phyloP scores from a whole-genome alignment of 2,329 filamentous ascomycete species.

The Apiospora malaysiana region DNA sequence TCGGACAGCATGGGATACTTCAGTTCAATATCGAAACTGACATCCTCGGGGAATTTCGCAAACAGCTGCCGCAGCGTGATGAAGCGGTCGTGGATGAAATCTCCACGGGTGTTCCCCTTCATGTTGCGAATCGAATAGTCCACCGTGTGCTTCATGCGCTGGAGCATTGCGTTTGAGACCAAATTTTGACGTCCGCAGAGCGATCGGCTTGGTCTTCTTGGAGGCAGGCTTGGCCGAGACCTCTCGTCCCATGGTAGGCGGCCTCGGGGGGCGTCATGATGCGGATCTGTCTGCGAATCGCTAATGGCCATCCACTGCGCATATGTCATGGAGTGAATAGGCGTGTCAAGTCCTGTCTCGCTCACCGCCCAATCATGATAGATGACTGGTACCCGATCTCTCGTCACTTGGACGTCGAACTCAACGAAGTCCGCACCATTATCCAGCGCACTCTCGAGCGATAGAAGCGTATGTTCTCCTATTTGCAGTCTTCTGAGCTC shows the following conservation, averaged over 20 bases:
- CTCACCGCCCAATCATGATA: slow-evolving; percentile 50
- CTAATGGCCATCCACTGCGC: slow-evolving; percentile 44
- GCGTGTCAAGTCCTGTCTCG: slow-evolving; percentile 47
- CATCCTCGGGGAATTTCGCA: slow-evolving; percentile 38
- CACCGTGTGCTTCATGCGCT: slow-evolving; percentile 46
- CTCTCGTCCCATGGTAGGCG: slow-evolving; percentile 20
- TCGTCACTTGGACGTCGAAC: slow-evolving; percentile 49
- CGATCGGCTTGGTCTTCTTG: not conserved
- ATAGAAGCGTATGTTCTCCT: slow-evolving; percentile 17
- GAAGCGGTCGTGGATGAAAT: slow-evolving; percentile 45
- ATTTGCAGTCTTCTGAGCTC: slow-evolving; percentile 20
- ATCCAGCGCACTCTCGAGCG: slow-evolving; percentile 13
- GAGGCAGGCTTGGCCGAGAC: not conserved
- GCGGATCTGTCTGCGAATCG: slow-evolving; percentile 31
- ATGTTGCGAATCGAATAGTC: slow-evolving; percentile 46
- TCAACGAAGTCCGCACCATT: slow-evolving; percentile 29
- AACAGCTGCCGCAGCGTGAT: slow-evolving; percentile 46
- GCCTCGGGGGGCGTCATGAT: not conserved
- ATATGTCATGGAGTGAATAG: slow-evolving; percentile 45
- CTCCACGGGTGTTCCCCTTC: slow-evolving; percentile 46
- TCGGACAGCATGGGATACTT: slow-evolving; percentile 49
- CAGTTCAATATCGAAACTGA: slow-evolving; percentile 49
- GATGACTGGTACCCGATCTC: slow-evolving; percentile 46
- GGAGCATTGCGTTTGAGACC: slow-evolving; percentile 30
- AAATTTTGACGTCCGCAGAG: slow-evolving; percentile 22